Evolutionary conservation across 768 basidiomycete species (phyloP), one percentile per base, ranked within the genome.

Genomic region (Suillus alpinus): DNA sequence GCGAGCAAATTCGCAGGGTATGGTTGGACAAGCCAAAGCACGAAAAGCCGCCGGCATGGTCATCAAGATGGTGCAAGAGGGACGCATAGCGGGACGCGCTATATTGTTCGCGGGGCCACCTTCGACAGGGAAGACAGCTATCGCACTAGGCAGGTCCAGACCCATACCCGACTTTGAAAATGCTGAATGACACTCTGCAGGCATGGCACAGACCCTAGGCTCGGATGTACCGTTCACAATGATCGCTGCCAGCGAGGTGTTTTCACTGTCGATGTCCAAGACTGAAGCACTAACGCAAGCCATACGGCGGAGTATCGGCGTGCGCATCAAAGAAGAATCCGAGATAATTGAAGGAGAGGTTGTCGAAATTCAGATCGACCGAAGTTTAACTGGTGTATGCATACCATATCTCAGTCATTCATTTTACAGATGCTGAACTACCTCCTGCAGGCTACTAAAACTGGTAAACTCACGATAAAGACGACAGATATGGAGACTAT

Each of bases 401-500:
- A 14, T 50, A 57, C 20, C 23, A 9, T 3, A 31, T 43, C 20
- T 18, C 3, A 18, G 29, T 3, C 23, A 34, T 29, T 6, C 34
- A 26, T 9, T 37, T 12, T 32, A 26, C 51, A 40, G 59, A 56
- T 18, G 32, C 20, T 3, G 23, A 61, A 53, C 31, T 37, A 8
- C 58, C 32, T 57, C 34, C n/a, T 44, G 40, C 67, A 97, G 95
- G 94, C 95, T 0, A 97, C 95, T 4, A 98, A 98, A 78, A 98
- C 97, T 2, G 97, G 96, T 3, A 95, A 97, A 73, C 75, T 98
- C 62, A 98, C 97, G 0, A 91, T 99, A 68, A 98, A 98, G 76
- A 96, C 94, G 14, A 97, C 95, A 2, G 96, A 98, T 73, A 98
- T 99, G 97, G 97, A 98, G 78, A 98, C 97, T 5, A 90, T 99